Base-by-base conservation (phyloP, 495 filamentous ascomycete genomes). In the Chaetomium tenue region DNA sequence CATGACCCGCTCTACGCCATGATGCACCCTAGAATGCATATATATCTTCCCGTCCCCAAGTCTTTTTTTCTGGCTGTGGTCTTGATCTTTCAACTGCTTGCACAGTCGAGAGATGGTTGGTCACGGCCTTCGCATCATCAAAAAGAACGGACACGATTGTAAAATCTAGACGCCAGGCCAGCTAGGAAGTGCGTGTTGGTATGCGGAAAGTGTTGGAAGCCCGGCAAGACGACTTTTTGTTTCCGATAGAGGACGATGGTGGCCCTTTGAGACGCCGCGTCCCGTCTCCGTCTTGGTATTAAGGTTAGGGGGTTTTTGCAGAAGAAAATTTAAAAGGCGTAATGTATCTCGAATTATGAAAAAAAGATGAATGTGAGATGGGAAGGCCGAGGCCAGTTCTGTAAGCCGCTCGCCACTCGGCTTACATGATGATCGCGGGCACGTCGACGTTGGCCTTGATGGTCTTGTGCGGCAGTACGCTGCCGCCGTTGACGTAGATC, bases 361-460 rank as follows among this genome's bases (percentile, higher is more conserved):
- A 37, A 56, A 37, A 51, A 23, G 44, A 15, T 22, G 33, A 54
- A 20, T 37, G 20, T 15, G 42, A 56, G 22, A 28, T 46, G 22
- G 22, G 39, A 5, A 58, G 30, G 16, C 51, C n/a, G 20, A n/a
- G n/a, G 46, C 37, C 6, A 39, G 16, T 4, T 30, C n/a, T 12
- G 22, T 15, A 52, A 53, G 5, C 23, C 33, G 16, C 12, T 0
- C 22, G 46, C 6, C 1, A 22, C 33, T 9, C 30, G n/a, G 53
- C 61, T 65, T 90, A 93, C 90, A 93, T 93, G 75, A 93, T 92
- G 70, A 93, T 93, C 44, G 90, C 89, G 58, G 90, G 90, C 64
- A 89, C 85, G 82, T 99, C 94, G 74, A 99, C 91, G 77, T 99
- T 99, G 69, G 86, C 81, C 85, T 99, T 99, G 84, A 99, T 98